Percentiles rank a stretch among this genome's conserved stretches.
Evolutionary conservation across 2,329 filamentous ascomycete species (phyloP).

Genomic region (Diaporthe ilicicola): DNA sequence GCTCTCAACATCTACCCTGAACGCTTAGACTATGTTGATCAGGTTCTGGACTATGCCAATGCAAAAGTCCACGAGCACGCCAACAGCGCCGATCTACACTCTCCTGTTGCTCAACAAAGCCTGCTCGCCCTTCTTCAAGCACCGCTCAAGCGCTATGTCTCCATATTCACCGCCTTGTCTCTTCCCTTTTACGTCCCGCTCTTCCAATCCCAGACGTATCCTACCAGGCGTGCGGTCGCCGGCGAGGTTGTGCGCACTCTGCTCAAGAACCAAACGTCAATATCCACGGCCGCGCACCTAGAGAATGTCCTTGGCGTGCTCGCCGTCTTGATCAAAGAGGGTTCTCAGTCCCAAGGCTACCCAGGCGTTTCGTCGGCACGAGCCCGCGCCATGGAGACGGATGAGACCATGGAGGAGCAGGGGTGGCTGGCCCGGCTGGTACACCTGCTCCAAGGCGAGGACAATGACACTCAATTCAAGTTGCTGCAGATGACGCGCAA

Average conservation of each 20-base stretch:
- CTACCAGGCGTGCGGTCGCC: conserved; percentile 88
- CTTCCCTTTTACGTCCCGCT: conserved; percentile 92
- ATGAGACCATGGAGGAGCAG: conserved; percentile 98
- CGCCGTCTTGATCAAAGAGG: conserved; percentile 92
- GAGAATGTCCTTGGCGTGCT: conserved; percentile 90
- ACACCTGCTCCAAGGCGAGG: conserved; percentile 81
- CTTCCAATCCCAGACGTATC: conserved; percentile 90
- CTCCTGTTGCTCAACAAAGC: conserved; percentile 84
- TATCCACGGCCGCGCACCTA: conserved; percentile 80
- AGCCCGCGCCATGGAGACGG: conserved; percentile 79
- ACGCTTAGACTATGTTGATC: conserved; percentile 91
- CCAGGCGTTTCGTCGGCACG: conserved; percentile 81
- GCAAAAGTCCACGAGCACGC: conserved; percentile 87
- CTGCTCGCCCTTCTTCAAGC: conserved; percentile 90
- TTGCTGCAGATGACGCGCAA: conserved; percentile 88
- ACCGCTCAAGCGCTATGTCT: conserved; percentile 88
- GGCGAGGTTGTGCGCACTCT: conserved; percentile 85
- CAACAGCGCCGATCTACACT: conserved; percentile 95
- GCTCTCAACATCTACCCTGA: conserved; percentile 96
- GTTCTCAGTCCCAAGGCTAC: conserved; percentile 86
- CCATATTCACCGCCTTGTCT: conserved; percentile 94
- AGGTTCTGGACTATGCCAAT: conserved; percentile 88
- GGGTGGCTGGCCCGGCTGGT: conserved; percentile 94
- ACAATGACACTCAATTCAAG: conserved; percentile 95
- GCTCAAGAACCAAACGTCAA: conserved; percentile 82